Evolutionary conservation across 257 asterid genomes (phyloP), one percentile per base, ranked within the genome.

Genomic region (Solanum medicagineum): DNA sequence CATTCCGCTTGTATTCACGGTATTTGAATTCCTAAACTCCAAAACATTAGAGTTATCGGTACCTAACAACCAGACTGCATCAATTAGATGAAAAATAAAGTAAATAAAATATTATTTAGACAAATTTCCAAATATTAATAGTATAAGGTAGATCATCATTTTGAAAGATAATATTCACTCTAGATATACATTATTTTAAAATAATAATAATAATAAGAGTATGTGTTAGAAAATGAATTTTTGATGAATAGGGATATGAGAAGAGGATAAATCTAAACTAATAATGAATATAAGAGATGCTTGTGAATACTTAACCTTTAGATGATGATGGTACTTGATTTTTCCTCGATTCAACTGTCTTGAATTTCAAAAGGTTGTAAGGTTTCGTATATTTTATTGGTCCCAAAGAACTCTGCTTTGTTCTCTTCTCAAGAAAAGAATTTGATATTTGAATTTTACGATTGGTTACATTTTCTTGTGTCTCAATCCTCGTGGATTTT

Each of bases 11-110:
- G 8, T 75, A 79, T 83, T 87, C 84, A 69, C 86, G 8, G 81
- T 83, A 84, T 84, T 66, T 59, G 82, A 65, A 79, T 63, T 82
- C 84, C 40, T 80, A 44, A 26, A 80, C 86, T 84, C 87, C 57
- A 49, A n/a, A 44, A 86, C 42, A 26, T 54, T 13, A 73, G 40
- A 86, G 70, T 51, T 84, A 85, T 22, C 85, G 68, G 40, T 85
- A 85, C 90, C 95, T 92, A 80, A 42, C 84, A 85, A 73, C 85
- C 59, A 83, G 68, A 84, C 80, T 84, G 26, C 71, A 24, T 63
- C 71, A 56, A 63, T 15, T 26, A 7, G 62, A 75, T 75, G 22
- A 5, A 24, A 7, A 42, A 49, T 22, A 24, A 29, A 75, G 16
- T 70, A 70, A 9, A 17, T 12, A 65, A 5, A 5, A 36, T 11